Evolutionary conservation across 2,329 filamentous ascomycete species (phyloP).

Genomic region (Fusarium ramigenum): DNA sequence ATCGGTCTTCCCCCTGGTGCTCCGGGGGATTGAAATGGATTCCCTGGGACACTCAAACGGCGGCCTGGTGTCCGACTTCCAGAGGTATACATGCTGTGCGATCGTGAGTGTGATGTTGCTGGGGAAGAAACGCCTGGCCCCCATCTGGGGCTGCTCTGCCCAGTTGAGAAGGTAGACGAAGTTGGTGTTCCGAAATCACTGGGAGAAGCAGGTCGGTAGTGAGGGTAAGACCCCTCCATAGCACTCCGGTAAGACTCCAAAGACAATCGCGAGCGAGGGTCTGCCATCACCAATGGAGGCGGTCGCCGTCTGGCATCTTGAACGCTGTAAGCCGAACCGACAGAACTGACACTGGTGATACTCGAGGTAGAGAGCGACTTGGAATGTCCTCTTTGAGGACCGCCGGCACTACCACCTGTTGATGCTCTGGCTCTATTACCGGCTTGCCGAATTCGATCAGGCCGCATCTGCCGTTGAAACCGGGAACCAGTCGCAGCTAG

Average conservation of each 20-base stretch:
- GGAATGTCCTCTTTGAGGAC: slow-evolving; percentile 80
- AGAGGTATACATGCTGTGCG: slow-evolving; percentile 74
- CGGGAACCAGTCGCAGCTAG: slow-evolving; percentile 91
- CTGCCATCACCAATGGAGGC: slow-evolving; percentile 84
- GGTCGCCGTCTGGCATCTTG: slow-evolving; percentile 76
- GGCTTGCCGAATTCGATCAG: slow-evolving; percentile 81
- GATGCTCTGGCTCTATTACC: slow-evolving; percentile 78
- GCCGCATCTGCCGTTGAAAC: slow-evolving; percentile 91
- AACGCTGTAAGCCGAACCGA: slow-evolving; percentile 72
- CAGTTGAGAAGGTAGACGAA: slow-evolving; percentile 82
- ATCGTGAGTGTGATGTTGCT: slow-evolving; percentile 72
- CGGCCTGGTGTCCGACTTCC: slow-evolving; percentile 74
- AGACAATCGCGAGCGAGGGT: slow-evolving; percentile 72
- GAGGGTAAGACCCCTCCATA: slow-evolving; percentile 67
- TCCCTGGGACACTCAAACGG: slow-evolving; percentile 81
- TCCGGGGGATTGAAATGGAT: slow-evolving; percentile 76
- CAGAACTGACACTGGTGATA: slow-evolving; percentile 77
- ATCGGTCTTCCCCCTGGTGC: slow-evolving; percentile 66
- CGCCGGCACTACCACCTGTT: slow-evolving; percentile 77
- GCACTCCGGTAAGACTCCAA: slow-evolving; percentile 75
- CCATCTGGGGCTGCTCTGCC: slow-evolving; percentile 80
- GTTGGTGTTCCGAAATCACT: slow-evolving; percentile 84
- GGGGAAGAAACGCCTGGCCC: slow-evolving; percentile 76
- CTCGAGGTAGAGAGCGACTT: slow-evolving; percentile 89
- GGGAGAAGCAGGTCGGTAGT: slow-evolving; percentile 72